A percentile compares a stretch with the other conserved stretches of the same genome.
phyloP scores from a whole-genome alignment of 1,284 basidiomycete species.

The Phellopilus nigrolimitatus region DNA sequence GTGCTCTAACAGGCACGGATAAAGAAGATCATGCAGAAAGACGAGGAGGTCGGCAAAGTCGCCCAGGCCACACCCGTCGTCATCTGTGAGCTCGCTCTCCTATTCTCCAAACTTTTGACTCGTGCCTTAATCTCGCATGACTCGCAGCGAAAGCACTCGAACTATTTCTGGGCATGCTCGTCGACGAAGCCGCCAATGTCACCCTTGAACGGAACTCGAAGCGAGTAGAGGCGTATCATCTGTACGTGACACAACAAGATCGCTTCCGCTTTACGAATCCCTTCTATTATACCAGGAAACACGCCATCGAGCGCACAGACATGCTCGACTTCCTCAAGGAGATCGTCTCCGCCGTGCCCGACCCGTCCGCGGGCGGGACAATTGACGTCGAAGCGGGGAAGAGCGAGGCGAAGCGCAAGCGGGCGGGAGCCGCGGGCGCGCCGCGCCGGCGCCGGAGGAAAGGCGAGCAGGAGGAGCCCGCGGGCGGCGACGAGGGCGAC shows the following conservation, averaged over 20 bases:
- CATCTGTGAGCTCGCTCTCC: slow-evolving; percentile 71
- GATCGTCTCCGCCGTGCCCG: slow-evolving; percentile 85
- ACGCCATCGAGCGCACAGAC: slow-evolving; percentile 84
- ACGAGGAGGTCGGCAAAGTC: slow-evolving; percentile 99
- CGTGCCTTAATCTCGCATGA: not conserved
- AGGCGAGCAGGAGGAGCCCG: slow-evolving; percentile 1
- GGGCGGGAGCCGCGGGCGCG: slow-evolving; percentile 38
- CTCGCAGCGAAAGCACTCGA: slow-evolving; percentile 89
- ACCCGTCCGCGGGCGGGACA: slow-evolving; percentile 79
- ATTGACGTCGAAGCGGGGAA: slow-evolving; percentile 63
- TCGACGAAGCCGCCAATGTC: slow-evolving; percentile 82
- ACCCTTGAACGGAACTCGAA: slow-evolving; percentile 78
- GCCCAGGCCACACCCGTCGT: slow-evolving; percentile 96
- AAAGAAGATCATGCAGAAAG: slow-evolving; percentile 99
- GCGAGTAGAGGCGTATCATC: slow-evolving; percentile 90
- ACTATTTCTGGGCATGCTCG: slow-evolving; percentile 85
- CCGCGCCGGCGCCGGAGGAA: not conserved
- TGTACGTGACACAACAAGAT: slow-evolving; percentile 58
- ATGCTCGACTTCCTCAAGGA: slow-evolving; percentile 96
- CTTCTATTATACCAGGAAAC: slow-evolving; percentile 60
- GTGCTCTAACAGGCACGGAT: slow-evolving; percentile 74
- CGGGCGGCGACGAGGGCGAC: slow-evolving; percentile 28
- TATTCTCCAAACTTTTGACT: not conserved
- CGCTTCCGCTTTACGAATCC: not conserved
- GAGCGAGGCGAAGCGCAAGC: slow-evolving; percentile 39